Evolutionary conservation across 768 basidiomycete species (phyloP).

Genomic region (Lactifluus pinguis): DNA sequence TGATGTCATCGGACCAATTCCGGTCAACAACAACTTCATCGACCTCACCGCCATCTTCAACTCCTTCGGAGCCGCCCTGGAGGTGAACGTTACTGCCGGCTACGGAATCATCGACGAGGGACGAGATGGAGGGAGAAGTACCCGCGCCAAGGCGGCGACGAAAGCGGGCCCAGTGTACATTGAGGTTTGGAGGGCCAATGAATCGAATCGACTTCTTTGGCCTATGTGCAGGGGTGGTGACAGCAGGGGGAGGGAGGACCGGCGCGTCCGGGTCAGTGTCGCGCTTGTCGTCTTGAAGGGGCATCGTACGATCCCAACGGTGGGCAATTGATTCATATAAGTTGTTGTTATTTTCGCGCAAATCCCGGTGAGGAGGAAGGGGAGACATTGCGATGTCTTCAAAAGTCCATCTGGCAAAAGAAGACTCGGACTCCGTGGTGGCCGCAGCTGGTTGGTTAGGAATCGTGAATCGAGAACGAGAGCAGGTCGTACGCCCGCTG

Average conservation of each 20-base stretch:
- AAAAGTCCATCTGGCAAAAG: constrained; percentile 12
- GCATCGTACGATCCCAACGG: background rate
- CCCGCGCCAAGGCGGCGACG: constrained; percentile 47
- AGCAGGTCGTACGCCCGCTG: background rate
- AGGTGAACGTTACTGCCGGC: constrained; percentile 23
- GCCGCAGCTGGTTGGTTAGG: background rate
- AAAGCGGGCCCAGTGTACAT: constrained; percentile 42
- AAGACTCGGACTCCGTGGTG: background rate
- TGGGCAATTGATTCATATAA: background rate
- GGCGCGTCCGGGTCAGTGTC: background rate
- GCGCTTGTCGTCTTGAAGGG: constrained; percentile 5
- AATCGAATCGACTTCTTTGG: constrained; percentile 34
- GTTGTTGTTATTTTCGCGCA: background rate
- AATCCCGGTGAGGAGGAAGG: background rate
- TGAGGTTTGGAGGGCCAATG: constrained; percentile 23
- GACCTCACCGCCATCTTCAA: constrained; percentile 36
- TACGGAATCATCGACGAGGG: constrained; percentile 21
- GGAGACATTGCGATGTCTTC: too few relatives aligned
- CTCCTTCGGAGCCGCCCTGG: constrained; percentile 24
- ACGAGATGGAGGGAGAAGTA: constrained; percentile 41
- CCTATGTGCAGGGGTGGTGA: constrained; percentile 23
- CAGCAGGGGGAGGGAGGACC: constrained; percentile 12
- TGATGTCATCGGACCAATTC: constrained; percentile 52
- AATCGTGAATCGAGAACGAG: background rate
- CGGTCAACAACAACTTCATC: constrained; percentile 74